Evolutionary conservation across 2,329 filamentous ascomycete species (phyloP), one percentile per base, ranked within the genome.

Genomic region (Colletotrichum godetiae): DNA sequence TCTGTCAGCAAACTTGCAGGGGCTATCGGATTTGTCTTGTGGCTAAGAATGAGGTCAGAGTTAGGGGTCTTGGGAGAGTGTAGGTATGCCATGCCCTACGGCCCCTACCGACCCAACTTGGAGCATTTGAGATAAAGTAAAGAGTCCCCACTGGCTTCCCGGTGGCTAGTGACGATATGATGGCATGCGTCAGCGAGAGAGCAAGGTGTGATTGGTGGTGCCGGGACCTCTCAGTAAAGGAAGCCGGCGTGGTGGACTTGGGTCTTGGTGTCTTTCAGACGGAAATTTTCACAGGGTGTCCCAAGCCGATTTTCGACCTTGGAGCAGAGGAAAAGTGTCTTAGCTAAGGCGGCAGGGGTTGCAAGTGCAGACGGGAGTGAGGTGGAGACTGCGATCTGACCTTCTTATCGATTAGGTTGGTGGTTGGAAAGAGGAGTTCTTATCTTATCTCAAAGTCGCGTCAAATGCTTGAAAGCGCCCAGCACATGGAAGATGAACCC

Each of bases 91-190:
- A 19, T 42, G 37, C 19, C 19, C 37, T 15, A 13, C 35, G n/a
- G n/a, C 15, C 35, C 35, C 12, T 42, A 15, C 37, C 7, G 37
- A 42, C 37, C 13, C 19, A 15, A 42, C 37, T 42, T 6, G 37
- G 19, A 15, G 37, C 6, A 42, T 15, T 49, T 22, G 42, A 49
- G 19, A 49, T 49, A 55, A 27, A 70, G 8, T 59, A 22, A 10
- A 58, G 19, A 31, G 7, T 53, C 67, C 12, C 68, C 68, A 67
- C 62, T 27, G 24, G 11, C 52, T 46, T 55, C 31, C 62, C 61
- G 61, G 55, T 66, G 42, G 15, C 27, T 67, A 70, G 68, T 72
- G 64, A 68, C 64, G 64, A 68, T 46, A 24, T 72, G 35, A 72
- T 68, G 64, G 68, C 64, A 65, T 72, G 68, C 68, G 64, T 72